phyloP scores from a whole-genome alignment of 495 filamentous ascomycete species.

The Penicillium lividum region DNA sequence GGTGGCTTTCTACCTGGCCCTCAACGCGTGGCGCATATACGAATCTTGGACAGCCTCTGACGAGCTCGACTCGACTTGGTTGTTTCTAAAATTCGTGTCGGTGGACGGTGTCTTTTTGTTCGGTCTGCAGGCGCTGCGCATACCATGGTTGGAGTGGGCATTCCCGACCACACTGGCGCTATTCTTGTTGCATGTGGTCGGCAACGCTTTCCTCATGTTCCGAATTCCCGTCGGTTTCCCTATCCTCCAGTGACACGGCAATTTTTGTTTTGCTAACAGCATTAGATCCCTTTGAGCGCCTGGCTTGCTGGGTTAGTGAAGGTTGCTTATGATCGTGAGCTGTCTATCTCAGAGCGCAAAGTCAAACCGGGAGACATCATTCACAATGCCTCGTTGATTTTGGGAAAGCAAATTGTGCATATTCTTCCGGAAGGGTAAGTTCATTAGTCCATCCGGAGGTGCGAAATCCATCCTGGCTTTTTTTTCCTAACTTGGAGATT shows the following conservation, averaged over 20 bases:
- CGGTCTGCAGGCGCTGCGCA: conserved; percentile 76
- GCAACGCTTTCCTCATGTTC: conserved; percentile 89
- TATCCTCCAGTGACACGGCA: not conserved
- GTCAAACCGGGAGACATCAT: conserved; percentile 85
- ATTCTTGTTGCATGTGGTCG: conserved; percentile 66
- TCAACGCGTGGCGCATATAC: conserved; percentile 79
- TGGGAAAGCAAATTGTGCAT: conserved; percentile 94
- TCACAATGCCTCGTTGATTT: conserved; percentile 86
- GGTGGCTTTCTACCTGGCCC: conserved; percentile 66
- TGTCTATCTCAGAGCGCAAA: conserved; percentile 83
- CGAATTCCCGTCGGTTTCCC: conserved; percentile 63
- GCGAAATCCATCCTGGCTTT: not conserved
- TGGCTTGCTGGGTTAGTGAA: conserved; percentile 70
- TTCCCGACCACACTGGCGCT: conserved; percentile 64
- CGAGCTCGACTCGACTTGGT: conserved; percentile 75
- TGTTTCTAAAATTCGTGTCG: conserved; percentile 89
- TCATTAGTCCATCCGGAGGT: not conserved
- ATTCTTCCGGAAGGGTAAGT: conserved; percentile 91
- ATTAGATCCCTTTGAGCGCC: conserved; percentile 62
- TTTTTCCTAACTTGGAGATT: not conserved
- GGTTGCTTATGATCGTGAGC: conserved; percentile 82
- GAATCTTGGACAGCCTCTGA: conserved; percentile 79
- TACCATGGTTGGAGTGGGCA: conserved; percentile 94
- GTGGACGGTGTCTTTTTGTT: conserved; percentile 85
- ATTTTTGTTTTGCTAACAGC: conserved; percentile 21